Percentiles rank a stretch among this genome's conserved stretches.
Conservation (phyloP, 129 eudicot genomes). For the Scalesia atractyloides region DNA sequence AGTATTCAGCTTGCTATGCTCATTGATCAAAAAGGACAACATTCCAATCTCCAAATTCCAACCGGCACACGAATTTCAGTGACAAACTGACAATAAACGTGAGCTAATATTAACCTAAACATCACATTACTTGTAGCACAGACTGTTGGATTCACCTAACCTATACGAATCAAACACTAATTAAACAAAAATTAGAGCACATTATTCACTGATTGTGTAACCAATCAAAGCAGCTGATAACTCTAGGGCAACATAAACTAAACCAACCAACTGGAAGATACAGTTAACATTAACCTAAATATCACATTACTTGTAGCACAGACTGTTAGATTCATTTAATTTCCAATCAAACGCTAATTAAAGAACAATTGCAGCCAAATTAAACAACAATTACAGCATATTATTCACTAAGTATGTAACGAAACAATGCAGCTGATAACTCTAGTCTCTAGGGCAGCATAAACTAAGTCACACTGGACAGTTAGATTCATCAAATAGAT, state of each 20-base stretch:
- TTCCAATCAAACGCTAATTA: background rate
- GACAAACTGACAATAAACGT: background rate
- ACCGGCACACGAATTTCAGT: background rate
- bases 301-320: background rate
- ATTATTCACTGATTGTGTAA: background rate
- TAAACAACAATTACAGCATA: background rate
- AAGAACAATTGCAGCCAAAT: too few relatives aligned
- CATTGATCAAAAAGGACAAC: background rate
- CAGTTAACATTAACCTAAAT: background rate
- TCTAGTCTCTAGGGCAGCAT: too few relatives aligned
- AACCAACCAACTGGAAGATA: too few relatives aligned
- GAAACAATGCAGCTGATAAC: background rate
- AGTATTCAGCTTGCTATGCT: slow-evolving; percentile 17
- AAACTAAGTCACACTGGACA: too few relatives aligned
- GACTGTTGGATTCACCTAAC: background rate
- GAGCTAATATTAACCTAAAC: background rate
- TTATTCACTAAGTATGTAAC: background rate
- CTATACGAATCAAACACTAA: background rate
- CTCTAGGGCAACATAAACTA: background rate
- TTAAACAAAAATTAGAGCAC: background rate
- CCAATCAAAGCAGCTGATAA: background rate
- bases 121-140: background rate
- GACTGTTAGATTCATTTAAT: background rate
- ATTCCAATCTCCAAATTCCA: background rate
- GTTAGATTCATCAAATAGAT: too few relatives aligned